Base-by-base conservation (phyloP, 495 filamentous ascomycete genomes). In the Penicillium alfredii region DNA sequence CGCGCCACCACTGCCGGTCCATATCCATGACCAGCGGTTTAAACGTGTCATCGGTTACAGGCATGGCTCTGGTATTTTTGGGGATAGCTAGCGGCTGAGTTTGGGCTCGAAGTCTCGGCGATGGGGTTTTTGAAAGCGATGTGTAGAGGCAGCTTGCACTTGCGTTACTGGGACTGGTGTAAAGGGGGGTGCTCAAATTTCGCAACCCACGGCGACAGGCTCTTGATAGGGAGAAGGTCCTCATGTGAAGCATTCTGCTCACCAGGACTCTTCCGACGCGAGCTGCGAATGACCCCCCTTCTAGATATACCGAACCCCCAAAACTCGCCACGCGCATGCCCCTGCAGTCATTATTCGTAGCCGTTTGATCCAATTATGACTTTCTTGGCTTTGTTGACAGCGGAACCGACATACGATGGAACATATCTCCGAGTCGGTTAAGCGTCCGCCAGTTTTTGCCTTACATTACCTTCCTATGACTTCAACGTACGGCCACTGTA, bases 1-100 rank as follows among this genome's bases (percentile, higher is more conserved):
- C 55, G 30, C 46, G 42, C 55, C 55, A 59, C 55, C 55, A 59
- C 11, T 25, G 23, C 8, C 30, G 30, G 30, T 33, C 30, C 4
- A 33, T 17, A 7, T 33, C 30, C 13, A 33, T 8, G 16, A 33
- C 30, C 30, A 17, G 7, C 9, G 30, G 30, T 11, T 19, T 33
- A 16, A 14, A 33, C 6, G 17, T 17, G 16, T 20, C 30, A 16
- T 33, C 30, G 30, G 16, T 9, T 25, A n/a, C 23, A 25, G 23
- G 3, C 11, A n/a, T n/a, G 8, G 11, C 11, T 7, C 8, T 25
- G 23, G n/a, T n/a, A n/a, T n/a, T n/a, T n/a, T n/a, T n/a, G n/a
- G n/a, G n/a, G n/a, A n/a, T n/a, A n/a, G n/a, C n/a, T n/a, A n/a
- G n/a, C n/a, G n/a, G n/a, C n/a, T n/a, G n/a, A n/a, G n/a, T n/a